Conservation (phyloP, 176 grass and related monocot genomes). For the Carex scoparia region DNA sequence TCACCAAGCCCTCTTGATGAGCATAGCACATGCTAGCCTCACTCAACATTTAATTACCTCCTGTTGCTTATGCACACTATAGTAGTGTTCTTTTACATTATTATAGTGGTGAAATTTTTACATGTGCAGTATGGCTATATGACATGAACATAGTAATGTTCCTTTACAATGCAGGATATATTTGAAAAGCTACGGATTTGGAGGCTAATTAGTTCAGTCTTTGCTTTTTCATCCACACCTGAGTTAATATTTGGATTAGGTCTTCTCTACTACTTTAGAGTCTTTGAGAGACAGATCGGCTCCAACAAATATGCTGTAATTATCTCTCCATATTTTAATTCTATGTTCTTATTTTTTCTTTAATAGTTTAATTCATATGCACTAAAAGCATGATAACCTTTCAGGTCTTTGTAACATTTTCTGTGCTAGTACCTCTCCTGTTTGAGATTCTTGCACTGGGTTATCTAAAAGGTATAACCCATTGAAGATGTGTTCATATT, state of each 20-base stretch:
- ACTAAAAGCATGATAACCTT: slow-evolving; percentile 28
- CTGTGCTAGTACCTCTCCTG: slow-evolving; percentile 42
- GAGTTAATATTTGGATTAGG: slow-evolving; percentile 79
- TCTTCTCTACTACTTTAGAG: slow-evolving; percentile 89
- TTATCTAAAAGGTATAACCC: slow-evolving; percentile 62
- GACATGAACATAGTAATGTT: not conserved
- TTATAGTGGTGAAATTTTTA: not conserved
- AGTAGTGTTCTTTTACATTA: not conserved
- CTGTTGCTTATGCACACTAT: not conserved
- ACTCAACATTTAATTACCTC: not conserved
- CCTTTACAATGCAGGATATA: slow-evolving; percentile 45
- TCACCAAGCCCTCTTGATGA: too few species aligned
- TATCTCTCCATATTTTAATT: not conserved
- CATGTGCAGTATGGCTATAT: not conserved
- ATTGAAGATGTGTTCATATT: not conserved
- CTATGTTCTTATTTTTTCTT: not conserved
- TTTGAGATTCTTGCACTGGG: slow-evolving; percentile 76
- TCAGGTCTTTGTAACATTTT: slow-evolving; percentile 79
- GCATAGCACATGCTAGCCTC: too few species aligned
- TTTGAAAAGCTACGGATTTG: slow-evolving; percentile 58
- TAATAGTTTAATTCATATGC: slow-evolving; percentile 14
- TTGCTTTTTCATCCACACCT: slow-evolving; percentile 68
- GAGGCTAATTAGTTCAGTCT: slow-evolving; percentile 53
- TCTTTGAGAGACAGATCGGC: slow-evolving; percentile 88
- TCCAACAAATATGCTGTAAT: slow-evolving; percentile 94